Evolutionary conservation across 495 filamentous ascomycete species (phyloP).

Genomic region (Penicillium angulare): DNA sequence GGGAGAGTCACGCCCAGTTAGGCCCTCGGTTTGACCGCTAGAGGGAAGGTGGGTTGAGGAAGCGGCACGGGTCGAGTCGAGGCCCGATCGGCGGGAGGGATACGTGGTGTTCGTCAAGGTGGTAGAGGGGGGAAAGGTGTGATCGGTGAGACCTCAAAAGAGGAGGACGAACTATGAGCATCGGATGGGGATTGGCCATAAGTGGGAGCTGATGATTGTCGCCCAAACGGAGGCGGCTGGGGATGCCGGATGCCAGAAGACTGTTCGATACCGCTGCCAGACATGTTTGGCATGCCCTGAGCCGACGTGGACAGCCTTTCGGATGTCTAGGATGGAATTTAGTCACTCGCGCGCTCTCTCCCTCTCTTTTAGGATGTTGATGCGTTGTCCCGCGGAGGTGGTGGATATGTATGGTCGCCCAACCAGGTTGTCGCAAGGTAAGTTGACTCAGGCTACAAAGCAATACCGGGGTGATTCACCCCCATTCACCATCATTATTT

Average conservation of each 20-base stretch:
- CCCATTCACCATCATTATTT: conserved; percentile 43
- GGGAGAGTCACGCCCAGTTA: conserved; percentile 35
- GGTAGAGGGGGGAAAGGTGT: conserved; percentile 23
- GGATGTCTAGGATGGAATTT: conserved; percentile 26
- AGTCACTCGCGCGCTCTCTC: background rate
- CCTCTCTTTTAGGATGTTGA: conserved; percentile 23
- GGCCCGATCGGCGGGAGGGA: conserved; percentile 20
- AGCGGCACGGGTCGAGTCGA: conserved; percentile 19
- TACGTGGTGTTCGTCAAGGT: conserved; percentile 27
- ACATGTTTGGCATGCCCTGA: conserved; percentile 47
- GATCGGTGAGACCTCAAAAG: conserved; percentile 25
- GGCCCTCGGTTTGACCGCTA: conserved; percentile 11
- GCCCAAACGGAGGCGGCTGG: conserved; percentile 36
- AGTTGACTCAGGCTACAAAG: conserved; percentile 42
- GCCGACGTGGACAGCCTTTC: conserved; percentile 32
- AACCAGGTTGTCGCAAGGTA: conserved; percentile 35
- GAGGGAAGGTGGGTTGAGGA: conserved; percentile 22
- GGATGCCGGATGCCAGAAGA: conserved; percentile 35
- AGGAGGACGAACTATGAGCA: conserved; percentile 17
- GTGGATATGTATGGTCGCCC: conserved; percentile 34
- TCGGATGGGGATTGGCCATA: conserved; percentile 27
- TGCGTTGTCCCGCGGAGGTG: conserved; percentile 42
- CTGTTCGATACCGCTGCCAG: conserved; percentile 45
- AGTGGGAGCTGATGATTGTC: conserved; percentile 34
- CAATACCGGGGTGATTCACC: conserved; percentile 40